Percentiles rank a stretch among this genome's conserved stretches.
Conservation (phyloP, 2,329 filamentous ascomycete species). For the Fusarium mangiferae region DNA sequence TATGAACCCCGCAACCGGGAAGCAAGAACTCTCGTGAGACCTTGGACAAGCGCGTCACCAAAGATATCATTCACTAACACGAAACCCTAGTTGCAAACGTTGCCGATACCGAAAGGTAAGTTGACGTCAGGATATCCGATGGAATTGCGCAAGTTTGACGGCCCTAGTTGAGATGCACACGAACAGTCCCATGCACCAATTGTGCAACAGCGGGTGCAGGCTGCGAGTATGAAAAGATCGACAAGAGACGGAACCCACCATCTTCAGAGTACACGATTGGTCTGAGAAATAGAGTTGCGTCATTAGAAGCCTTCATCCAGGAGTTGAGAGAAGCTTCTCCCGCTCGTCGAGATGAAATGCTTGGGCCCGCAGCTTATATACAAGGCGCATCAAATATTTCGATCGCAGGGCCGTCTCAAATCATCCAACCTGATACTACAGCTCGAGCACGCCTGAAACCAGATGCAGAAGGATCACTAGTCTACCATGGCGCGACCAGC, state of each 20-base stretch:
- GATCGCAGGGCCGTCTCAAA: background rate
- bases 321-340: background rate
- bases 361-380: background rate
- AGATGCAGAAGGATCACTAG: background rate
- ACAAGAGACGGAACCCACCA: conserved; percentile 2
- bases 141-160: background rate
- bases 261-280: background rate
- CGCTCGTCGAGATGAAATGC: background rate
- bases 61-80: background rate
- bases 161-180: conserved; percentile 1
- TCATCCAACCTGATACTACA: background rate
- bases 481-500: background rate
- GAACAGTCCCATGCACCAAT: background rate
- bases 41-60: background rate
- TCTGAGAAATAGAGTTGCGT: background rate
- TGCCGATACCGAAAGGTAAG: conserved; percentile 4
- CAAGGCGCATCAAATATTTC: background rate
- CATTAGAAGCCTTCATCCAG: background rate
- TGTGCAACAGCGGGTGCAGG: background rate
- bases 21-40: conserved; percentile 3
- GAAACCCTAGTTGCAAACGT: background rate
- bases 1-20: background rate
- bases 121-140: accelerated
- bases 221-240: background rate
- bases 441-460: background rate